Base-by-base conservation (phyloP, 257 asterid species). In the Fraxinus quadrangulata region DNA sequence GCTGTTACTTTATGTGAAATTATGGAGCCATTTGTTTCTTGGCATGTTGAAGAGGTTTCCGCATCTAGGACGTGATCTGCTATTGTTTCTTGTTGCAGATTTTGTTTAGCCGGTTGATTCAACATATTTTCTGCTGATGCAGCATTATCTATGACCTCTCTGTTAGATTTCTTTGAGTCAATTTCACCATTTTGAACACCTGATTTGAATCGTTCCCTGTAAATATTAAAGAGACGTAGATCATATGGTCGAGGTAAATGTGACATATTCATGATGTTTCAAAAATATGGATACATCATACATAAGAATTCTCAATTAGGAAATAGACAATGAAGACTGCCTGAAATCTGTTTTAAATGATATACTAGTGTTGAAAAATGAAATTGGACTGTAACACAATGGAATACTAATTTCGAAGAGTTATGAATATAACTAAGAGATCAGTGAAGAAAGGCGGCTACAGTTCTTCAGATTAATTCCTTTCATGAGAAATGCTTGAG, bases 151-250 rank as follows among this genome's bases (percentile, higher is more conserved):
- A 34, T 28, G 0, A 34, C 45, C 56, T 87, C 86, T 81, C 83
- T 81, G 42, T 51, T 71, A 17, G 65, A 76, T 66, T 78, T 67
- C 69, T 69, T 82, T 4, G 76, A 36, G 33, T 76, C 84, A 47
- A 76, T 31, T 24, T 75, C 74, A 72, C 72, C 70, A 37, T 77
- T 78, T 61, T 66, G 82, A 61, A 69, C 75, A 66, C 79, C 82
- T 30, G 84, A 19, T 42, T 79, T 76, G 75, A 78, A 83, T 78
- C 78, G 78, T 77, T 84, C 85, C 88, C 97, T 92, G 79, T 28
- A 82, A 76, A 6, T 28, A 36, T 39, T 79, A 1, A 28, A 42
- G 49, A 69, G 10, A 78, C 12, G 7, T 3, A 26, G 69, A 12
- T 63, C 7, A 26, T 63, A 4, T 63, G 69, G 36, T 11, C 10